Evolutionary conservation across 495 filamentous ascomycete species (phyloP).

Genomic region (Daldinia vernicosa): DNA sequence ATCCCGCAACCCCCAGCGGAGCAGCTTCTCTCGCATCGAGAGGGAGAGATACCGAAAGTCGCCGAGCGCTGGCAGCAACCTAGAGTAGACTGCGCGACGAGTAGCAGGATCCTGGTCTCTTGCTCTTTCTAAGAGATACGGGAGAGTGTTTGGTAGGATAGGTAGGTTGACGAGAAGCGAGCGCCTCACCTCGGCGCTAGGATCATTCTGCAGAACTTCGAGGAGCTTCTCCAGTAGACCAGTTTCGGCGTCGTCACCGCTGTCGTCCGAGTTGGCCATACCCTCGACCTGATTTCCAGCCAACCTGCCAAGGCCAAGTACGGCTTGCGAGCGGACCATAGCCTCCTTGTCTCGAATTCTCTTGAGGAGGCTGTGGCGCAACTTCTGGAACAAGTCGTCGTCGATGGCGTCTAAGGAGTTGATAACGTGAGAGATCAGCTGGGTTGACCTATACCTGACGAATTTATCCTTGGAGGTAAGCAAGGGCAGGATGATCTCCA

Average conservation of each 20-base stretch:
- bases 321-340: constrained; percentile 92
- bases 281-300: constrained; percentile 82
- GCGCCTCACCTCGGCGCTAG: constrained; percentile 89
- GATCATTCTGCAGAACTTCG: constrained; percentile 92
- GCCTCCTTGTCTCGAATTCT: constrained; percentile 92
- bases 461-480: constrained; percentile 87
- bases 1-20: constrained; percentile 94
- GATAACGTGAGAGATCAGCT: constrained; percentile 84
- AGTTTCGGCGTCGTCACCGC: constrained; percentile 62
- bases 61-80: constrained; percentile 85
- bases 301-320: constrained; percentile 83
- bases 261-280: constrained; percentile 73
- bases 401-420: constrained; percentile 92
- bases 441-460: constrained; percentile 88
- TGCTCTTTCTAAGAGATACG: constrained; percentile 89
- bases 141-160: constrained; percentile 80
- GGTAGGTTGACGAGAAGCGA: constrained; percentile 89
- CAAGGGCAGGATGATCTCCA: constrained; percentile 73
- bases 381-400: constrained; percentile 83
- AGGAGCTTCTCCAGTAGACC: constrained; percentile 83
- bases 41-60: constrained; percentile 96
- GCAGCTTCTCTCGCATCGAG: constrained; percentile 94
- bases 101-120: constrained; percentile 87
- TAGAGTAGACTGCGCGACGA: constrained; percentile 84
- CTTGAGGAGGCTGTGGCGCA: constrained; percentile 78